phyloP scores from a whole-genome alignment of 352 stramenopile species.

The Phytophthora fragariaefolia region DNA sequence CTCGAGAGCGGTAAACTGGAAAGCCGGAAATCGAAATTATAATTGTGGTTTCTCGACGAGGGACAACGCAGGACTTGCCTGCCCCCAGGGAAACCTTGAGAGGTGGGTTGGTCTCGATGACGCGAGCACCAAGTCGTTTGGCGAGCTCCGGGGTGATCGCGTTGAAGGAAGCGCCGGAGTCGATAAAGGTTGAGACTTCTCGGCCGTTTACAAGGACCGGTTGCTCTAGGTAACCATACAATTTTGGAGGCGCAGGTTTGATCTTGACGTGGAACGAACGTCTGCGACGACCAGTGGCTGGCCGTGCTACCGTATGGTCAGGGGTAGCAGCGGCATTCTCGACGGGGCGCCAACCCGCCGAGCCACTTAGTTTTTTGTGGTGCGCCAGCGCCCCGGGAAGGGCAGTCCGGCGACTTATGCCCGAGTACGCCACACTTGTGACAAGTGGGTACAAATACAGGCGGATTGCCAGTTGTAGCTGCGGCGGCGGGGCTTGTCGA shows the following conservation, averaged over 20 bases:
- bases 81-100: background rate
- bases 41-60: background rate
- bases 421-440: conserved; percentile 1
- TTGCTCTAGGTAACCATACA: background rate
- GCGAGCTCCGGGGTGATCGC: background rate
- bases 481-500: background rate
- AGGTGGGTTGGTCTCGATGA: background rate
- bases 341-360: conserved; percentile 3
- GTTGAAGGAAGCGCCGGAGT: background rate
- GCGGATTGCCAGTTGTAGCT: background rate
- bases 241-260: background rate
- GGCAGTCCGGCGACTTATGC: background rate
- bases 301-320: background rate
- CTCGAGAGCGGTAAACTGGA: background rate
- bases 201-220: background rate
- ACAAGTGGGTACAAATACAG: background rate
- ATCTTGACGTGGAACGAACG: background rate
- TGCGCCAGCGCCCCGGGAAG: background rate
- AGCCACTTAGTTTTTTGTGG: conserved; percentile 3
- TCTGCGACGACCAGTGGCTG: background rate
- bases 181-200: background rate
- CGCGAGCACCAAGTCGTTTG: background rate
- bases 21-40: background rate
- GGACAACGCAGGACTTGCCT: background rate
- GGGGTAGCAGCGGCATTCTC: background rate